Conservation (phyloP, 108 stramenopile genomes). For the Heterococcus sp. region DNA sequence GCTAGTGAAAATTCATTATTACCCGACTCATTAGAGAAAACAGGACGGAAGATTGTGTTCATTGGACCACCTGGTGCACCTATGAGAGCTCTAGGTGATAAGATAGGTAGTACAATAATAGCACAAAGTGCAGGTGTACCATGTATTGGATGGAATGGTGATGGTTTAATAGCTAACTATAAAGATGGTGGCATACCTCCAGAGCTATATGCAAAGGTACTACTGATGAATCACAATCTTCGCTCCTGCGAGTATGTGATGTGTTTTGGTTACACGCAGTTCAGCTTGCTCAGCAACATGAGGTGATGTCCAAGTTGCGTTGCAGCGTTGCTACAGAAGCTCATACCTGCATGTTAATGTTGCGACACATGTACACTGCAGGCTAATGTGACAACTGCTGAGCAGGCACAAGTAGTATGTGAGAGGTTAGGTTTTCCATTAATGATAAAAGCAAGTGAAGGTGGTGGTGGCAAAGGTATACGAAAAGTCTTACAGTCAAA, state of each 20-base stretch:
- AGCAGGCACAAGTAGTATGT: slow-evolving; percentile 72
- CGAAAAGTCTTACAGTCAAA: slow-evolving; percentile 65
- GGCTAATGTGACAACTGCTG: slow-evolving; percentile 74
- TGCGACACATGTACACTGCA: background rate
- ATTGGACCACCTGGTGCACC: slow-evolving; percentile 95
- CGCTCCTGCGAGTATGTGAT: too few relatives aligned
- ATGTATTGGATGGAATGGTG: slow-evolving; percentile 96
- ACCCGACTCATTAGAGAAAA: slow-evolving; percentile 78
- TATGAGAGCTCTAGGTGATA: slow-evolving; percentile 98
- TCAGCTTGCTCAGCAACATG: too few relatives aligned
- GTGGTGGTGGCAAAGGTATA: slow-evolving; percentile 99
- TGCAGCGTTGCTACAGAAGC: background rate
- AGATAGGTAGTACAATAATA: slow-evolving; percentile 97
- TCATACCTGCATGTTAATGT: background rate
- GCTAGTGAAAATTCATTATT: slow-evolving; percentile 91
- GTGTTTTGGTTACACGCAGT: too few relatives aligned
- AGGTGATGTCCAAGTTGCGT: background rate
- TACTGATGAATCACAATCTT: background rate
- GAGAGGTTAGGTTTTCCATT: slow-evolving; percentile 89
- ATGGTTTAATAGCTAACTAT: slow-evolving; percentile 57
- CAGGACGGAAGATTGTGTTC: slow-evolving; percentile 82
- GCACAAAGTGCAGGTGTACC: slow-evolving; percentile 97
- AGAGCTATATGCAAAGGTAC: slow-evolving; percentile 68
- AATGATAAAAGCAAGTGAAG: slow-evolving; percentile 99
- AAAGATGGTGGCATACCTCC: slow-evolving; percentile 69